phyloP scores from a whole-genome alignment of 768 basidiomycete genomes.

The Suillus cothurnatus region DNA sequence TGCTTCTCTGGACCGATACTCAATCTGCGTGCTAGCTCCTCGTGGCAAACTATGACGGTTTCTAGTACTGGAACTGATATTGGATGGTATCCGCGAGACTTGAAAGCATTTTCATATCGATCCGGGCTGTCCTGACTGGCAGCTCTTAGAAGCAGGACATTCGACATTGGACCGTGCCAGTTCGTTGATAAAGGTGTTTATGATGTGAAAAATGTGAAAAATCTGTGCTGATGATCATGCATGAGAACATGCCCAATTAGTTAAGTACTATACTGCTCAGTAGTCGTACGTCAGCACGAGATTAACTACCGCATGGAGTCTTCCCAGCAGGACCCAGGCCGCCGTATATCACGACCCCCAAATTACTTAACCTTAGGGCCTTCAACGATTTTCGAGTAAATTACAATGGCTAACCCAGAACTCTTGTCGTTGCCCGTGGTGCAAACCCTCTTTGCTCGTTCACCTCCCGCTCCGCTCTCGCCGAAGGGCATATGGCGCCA shows the following conservation, averaged over 20 bases:
- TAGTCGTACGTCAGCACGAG: not conserved
- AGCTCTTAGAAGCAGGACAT: constrained; percentile 46
- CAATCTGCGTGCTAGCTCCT: constrained; percentile 46
- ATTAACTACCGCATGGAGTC: not conserved
- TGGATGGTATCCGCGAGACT: constrained; percentile 48
- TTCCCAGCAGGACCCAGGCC: not conserved
- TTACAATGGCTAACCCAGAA: constrained; percentile 1
- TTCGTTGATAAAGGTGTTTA: not conserved
- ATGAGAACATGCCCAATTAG: not conserved
- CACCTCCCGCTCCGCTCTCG: constrained; percentile 17
- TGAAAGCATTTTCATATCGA: constrained; percentile 59
- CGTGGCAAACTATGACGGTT: constrained; percentile 56
- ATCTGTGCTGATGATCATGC: not conserved
- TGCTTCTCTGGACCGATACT: constrained; percentile 35
- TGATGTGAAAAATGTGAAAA: not conserved
- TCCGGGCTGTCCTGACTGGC: constrained; percentile 43
- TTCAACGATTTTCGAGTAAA: not conserved
- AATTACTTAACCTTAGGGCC: not conserved
- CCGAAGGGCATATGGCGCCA: constrained; percentile 18
- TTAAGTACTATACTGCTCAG: no score
- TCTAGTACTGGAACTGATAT: constrained; percentile 74
- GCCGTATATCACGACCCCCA: not conserved
- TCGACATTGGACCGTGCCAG: constrained; percentile 19
- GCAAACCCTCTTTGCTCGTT: constrained; percentile 17
- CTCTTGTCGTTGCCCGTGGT: constrained; percentile 19